Evolutionary conservation across 2,329 filamentous ascomycete genomes (phyloP).

Genomic region (Pestalotiopsis sp.): DNA sequence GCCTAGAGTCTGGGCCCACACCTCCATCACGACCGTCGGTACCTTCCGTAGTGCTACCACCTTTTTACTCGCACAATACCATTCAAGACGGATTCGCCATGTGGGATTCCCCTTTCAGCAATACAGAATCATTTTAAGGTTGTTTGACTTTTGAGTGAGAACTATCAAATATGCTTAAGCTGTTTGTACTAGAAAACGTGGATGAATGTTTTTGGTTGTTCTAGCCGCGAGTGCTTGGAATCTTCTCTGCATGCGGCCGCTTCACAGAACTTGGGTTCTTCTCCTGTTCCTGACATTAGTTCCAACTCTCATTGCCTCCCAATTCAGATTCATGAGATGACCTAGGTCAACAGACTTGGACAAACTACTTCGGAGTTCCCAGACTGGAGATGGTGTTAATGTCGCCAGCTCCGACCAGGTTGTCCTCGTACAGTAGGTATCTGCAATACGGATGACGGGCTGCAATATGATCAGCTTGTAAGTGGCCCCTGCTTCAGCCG

Average conservation of each 20-base stretch:
- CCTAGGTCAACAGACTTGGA: neutral
- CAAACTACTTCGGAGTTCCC: neutral
- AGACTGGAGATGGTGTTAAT: too few relatives aligned
- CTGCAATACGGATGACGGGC: neutral
- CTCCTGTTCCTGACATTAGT: neutral
- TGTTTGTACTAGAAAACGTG: neutral
- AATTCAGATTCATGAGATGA: neutral
- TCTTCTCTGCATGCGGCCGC: neutral
- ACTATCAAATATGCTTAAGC: neutral
- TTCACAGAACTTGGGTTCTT: neutral
- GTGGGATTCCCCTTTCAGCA: neutral
- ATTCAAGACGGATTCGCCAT: neutral
- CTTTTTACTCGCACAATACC: neutral
- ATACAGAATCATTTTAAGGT: neutral
- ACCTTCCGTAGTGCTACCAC: neutral
- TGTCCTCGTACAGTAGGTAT: too few relatives aligned
- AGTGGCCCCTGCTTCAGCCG: neutral
- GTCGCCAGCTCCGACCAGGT: too few relatives aligned
- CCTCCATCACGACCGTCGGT: neutral
- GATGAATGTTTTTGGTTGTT: neutral
- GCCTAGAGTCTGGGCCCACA: neutral
- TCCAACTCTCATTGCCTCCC: neutral
- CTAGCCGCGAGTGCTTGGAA: neutral
- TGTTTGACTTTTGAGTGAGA: neutral
- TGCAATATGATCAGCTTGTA: neutral